Evolutionary conservation across 1,139 yeast species (phyloP).

Genomic region (Nakaseomyces sp.): DNA sequence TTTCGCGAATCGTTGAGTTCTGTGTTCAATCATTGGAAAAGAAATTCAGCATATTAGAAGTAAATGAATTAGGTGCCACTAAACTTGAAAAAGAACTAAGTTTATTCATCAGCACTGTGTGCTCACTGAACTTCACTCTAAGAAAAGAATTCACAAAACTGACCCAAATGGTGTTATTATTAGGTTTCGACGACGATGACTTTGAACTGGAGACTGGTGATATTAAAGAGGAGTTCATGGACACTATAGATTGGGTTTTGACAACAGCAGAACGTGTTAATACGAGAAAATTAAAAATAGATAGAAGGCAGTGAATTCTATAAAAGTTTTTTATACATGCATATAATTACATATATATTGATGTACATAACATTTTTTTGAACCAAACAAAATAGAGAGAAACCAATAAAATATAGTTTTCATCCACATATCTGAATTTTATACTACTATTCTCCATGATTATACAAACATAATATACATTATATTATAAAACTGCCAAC

Average conservation of each 20-base stretch:
- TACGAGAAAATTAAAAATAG: slow-evolving; percentile 46
- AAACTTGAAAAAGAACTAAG: slow-evolving; percentile 79
- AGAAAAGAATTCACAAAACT: slow-evolving; percentile 72
- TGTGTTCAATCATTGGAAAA: slow-evolving; percentile 51
- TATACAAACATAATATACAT: too few species aligned
- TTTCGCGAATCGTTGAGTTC: slow-evolving; percentile 44
- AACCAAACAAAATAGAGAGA: too few species aligned
- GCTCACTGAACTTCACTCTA: slow-evolving; percentile 57
- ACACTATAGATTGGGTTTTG: slow-evolving; percentile 68
- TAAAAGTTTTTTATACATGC: too few species aligned
- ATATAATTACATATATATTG: too few species aligned
- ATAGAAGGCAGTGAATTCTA: slow-evolving; percentile 24
- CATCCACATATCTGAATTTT: too few species aligned
- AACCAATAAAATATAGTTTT: too few species aligned
- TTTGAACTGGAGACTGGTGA: slow-evolving; percentile 36
- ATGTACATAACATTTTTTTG: too few species aligned
- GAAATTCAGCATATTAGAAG: slow-evolving; percentile 56
- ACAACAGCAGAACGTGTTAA: slow-evolving; percentile 64
- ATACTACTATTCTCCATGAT: too few species aligned
- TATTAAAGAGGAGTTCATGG: slow-evolving; percentile 32
- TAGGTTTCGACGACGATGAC: slow-evolving; percentile 82
- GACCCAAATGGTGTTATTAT: slow-evolving; percentile 71
- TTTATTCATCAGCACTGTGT: slow-evolving; percentile 54
- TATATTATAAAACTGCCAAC: too few species aligned
- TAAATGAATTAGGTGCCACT: slow-evolving; percentile 78